Evolutionary conservation across 257 asterid species (phyloP).

Genomic region (Prunella vulgaris): DNA sequence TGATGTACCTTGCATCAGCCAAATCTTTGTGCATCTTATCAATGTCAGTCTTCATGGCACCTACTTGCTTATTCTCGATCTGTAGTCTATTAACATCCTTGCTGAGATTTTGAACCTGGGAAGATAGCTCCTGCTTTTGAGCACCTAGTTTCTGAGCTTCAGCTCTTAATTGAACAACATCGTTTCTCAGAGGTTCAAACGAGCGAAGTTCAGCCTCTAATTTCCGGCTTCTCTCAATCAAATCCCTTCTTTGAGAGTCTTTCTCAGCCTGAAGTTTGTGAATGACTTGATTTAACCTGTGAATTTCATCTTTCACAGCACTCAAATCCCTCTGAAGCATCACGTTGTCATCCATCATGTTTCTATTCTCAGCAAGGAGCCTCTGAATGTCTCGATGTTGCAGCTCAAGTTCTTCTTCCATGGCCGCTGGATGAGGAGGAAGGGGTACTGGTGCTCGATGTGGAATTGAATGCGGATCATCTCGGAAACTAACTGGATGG

Average conservation of each 20-base stretch:
- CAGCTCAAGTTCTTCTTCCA: conserved; percentile 81
- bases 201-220: conserved; percentile 76
- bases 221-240: conserved; percentile 66
- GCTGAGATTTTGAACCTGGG: conserved; percentile 53
- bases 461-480: conserved; percentile 42
- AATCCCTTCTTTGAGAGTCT: conserved; percentile 73
- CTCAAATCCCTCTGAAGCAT: conserved; percentile 76
- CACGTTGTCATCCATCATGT: conserved; percentile 71
- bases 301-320: conserved; percentile 80
- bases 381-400: conserved; percentile 78
- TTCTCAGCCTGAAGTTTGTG: conserved; percentile 63
- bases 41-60: conserved; percentile 57
- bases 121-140: conserved; percentile 53
- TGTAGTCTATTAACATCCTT: conserved; percentile 58
- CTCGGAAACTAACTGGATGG: conserved; percentile 45
- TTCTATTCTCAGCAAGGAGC: conserved; percentile 62
- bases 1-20: conserved; percentile 62
- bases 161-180: conserved; percentile 53
- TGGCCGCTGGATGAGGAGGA: conserved; percentile 57
- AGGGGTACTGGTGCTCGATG: conserved; percentile 47
- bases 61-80: conserved; percentile 61
- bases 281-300: conserved; percentile 56
- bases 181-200: conserved; percentile 57
- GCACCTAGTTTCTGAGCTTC: conserved; percentile 62
- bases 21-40: conserved; percentile 70